Evolutionary conservation across 352 stramenopile genomes (phyloP).

Genomic region (Phytophthora pinifolia): DNA sequence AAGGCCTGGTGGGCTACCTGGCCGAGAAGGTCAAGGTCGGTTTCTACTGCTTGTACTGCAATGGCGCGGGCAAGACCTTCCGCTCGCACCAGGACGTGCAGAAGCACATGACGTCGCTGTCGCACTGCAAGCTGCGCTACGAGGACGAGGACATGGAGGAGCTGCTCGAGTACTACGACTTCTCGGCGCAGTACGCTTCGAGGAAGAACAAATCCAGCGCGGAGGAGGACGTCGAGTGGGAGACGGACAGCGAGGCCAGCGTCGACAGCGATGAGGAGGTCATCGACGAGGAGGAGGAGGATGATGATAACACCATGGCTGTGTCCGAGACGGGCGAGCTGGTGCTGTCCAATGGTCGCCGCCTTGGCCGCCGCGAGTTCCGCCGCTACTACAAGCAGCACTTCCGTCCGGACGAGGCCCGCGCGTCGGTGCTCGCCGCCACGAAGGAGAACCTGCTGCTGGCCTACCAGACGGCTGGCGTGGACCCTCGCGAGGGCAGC

Average conservation of each 20-base stretch:
- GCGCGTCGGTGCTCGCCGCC: conserved; percentile 72
- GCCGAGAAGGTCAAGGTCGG: conserved; percentile 96
- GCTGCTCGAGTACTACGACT: conserved; percentile 91
- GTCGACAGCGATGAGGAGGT: conserved; percentile 76
- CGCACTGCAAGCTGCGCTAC: conserved; percentile 92
- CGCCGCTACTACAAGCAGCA: conserved; percentile 90
- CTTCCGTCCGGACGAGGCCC: conserved; percentile 78
- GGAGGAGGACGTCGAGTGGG: conserved; percentile 64
- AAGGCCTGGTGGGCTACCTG: conserved; percentile 92
- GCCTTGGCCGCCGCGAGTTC: conserved; percentile 89
- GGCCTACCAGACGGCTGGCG: conserved; percentile 68
- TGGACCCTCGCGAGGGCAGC: conserved; percentile 58
- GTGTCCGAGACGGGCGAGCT: conserved; percentile 90
- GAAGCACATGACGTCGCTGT: conserved; percentile 95
- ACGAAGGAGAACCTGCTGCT: conserved; percentile 81
- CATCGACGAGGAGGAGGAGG: conserved; percentile 52
- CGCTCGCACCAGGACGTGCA: conserved; percentile 86
- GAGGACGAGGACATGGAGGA: conserved; percentile 91
- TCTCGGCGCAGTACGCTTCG: conserved; percentile 73
- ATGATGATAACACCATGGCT: conserved; percentile 59
- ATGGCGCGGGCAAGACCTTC: conserved; percentile 91
- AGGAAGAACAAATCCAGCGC: conserved; percentile 36
- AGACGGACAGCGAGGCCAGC: conserved; percentile 81
- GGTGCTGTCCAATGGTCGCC: conserved; percentile 78
- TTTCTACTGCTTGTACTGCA: conserved; percentile 95